Evolutionary conservation across 177 flowering plant species (phyloP).

Genomic region (Tripterygium wilfordii): DNA sequence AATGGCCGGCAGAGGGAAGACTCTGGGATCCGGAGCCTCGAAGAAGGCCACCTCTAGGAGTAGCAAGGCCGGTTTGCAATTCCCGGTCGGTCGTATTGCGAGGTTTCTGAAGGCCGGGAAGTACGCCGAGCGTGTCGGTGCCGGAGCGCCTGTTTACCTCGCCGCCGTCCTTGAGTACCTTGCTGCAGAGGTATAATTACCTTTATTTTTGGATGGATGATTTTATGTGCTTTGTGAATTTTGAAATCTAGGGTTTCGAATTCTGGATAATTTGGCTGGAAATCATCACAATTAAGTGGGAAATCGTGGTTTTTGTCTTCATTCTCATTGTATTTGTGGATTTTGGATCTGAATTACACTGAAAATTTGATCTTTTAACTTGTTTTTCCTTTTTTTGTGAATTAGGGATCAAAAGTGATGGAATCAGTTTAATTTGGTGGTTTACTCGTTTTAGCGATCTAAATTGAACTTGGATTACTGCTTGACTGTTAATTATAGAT

Average conservation of each 20-base stretch:
- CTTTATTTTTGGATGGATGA: neutral
- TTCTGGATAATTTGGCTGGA: neutral
- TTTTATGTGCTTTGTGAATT: neutral
- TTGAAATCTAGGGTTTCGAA: constrained; percentile 9
- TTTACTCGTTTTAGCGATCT: too few relatives aligned
- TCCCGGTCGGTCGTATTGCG: constrained; percentile 60
- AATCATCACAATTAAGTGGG: neutral
- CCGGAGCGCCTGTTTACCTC: constrained; percentile 53
- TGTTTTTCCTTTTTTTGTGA: neutral
- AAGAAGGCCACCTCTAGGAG: constrained; percentile 55
- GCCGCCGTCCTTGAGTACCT: constrained; percentile 56
- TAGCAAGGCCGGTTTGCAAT: constrained; percentile 57
- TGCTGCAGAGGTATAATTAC: constrained; percentile 41
- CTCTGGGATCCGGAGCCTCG: constrained; percentile 41
- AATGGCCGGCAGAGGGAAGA: constrained; percentile 57
- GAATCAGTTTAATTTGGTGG: too few relatives aligned
- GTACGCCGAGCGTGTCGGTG: constrained; percentile 63
- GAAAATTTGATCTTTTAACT: neutral
- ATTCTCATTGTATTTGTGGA: neutral
- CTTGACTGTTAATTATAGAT: too few relatives aligned
- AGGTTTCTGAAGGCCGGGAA: constrained; percentile 56
- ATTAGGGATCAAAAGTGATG: too few relatives aligned
- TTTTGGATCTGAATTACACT: neutral
- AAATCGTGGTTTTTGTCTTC: neutral
- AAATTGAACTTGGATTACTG: too few relatives aligned